A percentile compares a stretch with the other conserved stretches of the same genome.
These are phyloP conservation scores for Physaria fendleri DNA, from an alignment of 345 rosid genomes.

Conservation along the genomic window DNA sequence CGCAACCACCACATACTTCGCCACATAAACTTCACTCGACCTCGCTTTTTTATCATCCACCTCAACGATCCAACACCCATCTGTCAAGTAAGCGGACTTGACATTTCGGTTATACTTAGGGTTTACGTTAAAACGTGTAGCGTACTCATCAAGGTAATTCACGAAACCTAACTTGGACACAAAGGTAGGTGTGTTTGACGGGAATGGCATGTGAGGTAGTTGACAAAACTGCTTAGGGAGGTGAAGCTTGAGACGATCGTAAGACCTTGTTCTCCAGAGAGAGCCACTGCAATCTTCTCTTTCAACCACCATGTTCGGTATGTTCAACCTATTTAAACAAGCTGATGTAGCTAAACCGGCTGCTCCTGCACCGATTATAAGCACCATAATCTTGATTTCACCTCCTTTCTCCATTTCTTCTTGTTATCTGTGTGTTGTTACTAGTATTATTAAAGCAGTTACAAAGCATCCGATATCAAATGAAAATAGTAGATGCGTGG, in stretches of 20 bases:
- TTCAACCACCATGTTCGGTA: conserved; percentile 44
- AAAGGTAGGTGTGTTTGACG: conserved; percentile 32
- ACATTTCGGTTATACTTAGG: conserved; percentile 30
- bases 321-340: conserved; percentile 33
- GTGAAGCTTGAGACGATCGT: conserved; percentile 46
- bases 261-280: conserved; percentile 47
- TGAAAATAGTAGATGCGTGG: too few species aligned
- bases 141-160: conserved; percentile 43
- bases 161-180: conserved; percentile 37
- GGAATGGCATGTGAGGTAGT: conserved; percentile 47
- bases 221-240: conserved; percentile 44
- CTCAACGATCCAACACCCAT: conserved; percentile 28
- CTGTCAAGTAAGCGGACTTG: conserved; percentile 20
- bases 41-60: conserved; percentile 1
- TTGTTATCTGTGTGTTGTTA: background rate
- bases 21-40: conserved; percentile 25
- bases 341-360: conserved; percentile 50
- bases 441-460: background rate
- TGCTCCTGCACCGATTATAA: conserved; percentile 58
- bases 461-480: too few species aligned
- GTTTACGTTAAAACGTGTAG: conserved; percentile 26
- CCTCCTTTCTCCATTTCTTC: conserved; percentile 3
- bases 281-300: conserved; percentile 50
- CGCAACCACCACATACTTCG: conserved; percentile 42
- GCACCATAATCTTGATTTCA: conserved; percentile 25